Percentiles rank a stretch among this genome's conserved stretches.
These are phyloP conservation scores for Globisporangium acanthophoron DNA, from an alignment of 352 stramenopile species.

Conservation along the genomic window DNA sequence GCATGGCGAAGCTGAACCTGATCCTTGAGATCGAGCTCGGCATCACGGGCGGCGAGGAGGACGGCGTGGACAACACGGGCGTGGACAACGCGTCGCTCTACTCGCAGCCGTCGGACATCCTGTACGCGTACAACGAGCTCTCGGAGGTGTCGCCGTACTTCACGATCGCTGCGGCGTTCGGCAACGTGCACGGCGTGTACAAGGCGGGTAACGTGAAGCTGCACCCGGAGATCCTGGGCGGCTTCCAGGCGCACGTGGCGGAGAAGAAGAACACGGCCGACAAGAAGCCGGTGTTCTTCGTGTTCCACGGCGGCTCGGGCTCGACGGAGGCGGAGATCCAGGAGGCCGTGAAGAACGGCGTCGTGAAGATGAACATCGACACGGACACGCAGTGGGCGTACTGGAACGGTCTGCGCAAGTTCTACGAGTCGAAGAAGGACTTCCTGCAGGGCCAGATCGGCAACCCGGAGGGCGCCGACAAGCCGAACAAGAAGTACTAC, in stretches of 20 bases:
- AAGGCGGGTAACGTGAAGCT: conserved; percentile 98
- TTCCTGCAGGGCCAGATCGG: conserved; percentile 98
- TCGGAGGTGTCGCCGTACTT: conserved; percentile 90
- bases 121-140: conserved; percentile 94
- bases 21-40: conserved; percentile 98
- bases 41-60: conserved; percentile 97
- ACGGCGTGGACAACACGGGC: conserved; percentile 97
- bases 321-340: conserved; percentile 96
- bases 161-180: conserved; percentile 95
- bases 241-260: conserved; percentile 90
- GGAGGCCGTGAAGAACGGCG: conserved; percentile 93
- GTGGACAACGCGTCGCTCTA: conserved; percentile 93
- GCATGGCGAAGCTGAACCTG: conserved; percentile 94
- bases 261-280: conserved; percentile 63
- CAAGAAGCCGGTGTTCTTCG: conserved; percentile 97
- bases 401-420: conserved; percentile 97
- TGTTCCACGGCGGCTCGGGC: conserved; percentile 98
- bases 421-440: conserved; percentile 96
- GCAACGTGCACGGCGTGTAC: conserved; percentile 98
- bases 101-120: conserved; percentile 92
- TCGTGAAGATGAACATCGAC: conserved; percentile 99
- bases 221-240: conserved; percentile 95
- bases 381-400: conserved; percentile 99
- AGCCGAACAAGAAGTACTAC: conserved; percentile 99
- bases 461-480: conserved; percentile 95